Conservation (phyloP, 306 rosid species). For the Gillenia trifoliata region DNA sequence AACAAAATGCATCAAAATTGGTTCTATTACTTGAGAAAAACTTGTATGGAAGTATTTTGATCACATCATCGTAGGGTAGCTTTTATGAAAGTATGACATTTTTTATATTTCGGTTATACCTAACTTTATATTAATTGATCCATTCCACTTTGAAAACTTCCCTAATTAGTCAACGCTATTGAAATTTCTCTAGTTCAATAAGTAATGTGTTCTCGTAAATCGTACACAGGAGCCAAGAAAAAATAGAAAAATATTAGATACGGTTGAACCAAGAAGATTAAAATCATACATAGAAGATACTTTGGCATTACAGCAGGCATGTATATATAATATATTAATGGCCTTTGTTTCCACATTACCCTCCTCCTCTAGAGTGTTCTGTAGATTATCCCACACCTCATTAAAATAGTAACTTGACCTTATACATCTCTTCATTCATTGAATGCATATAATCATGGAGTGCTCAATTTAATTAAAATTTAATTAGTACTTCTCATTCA, state of each 20-base stretch:
- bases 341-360: not conserved
- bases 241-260: not conserved
- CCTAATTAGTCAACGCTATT: no score
- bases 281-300: not conserved
- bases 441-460: no score
- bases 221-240: slow-evolving; percentile 8
- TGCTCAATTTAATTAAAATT: not conserved
- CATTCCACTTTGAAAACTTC: no score
- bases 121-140: no score
- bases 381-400: not conserved
- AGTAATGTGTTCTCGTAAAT: not conserved
- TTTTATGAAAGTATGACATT: no score
- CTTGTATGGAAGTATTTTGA: no score
- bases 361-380: not conserved
- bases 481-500: not conserved
- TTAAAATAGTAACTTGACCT: not conserved
- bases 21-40: no score
- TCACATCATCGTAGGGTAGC: no score
- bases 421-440: no score
- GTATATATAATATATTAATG: not conserved
- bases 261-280: not conserved
- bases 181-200: no score
- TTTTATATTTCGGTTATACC: no score
- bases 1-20: no score
- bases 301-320: not conserved